These are phyloP conservation scores for Zoysia pacifica DNA, from an alignment of 176 grass and related monocot genomes.

Conservation along the genomic window DNA sequence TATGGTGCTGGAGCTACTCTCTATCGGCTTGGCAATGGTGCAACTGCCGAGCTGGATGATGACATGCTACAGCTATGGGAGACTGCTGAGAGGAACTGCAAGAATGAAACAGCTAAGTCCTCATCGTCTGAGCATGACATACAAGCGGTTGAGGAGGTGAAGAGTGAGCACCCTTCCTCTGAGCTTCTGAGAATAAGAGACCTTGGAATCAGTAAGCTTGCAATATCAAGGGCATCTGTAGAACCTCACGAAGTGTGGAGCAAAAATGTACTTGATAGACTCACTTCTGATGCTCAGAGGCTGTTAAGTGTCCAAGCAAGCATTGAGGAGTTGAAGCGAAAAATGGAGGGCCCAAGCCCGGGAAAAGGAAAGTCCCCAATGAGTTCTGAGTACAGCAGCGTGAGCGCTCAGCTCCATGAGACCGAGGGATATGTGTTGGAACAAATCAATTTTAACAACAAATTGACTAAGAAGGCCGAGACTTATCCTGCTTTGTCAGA, in stretches of 20 bases:
- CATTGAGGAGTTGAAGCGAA: slow-evolving; percentile 75
- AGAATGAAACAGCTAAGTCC: slow-evolving; percentile 52
- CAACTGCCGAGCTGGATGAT: slow-evolving; percentile 64
- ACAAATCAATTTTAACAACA: slow-evolving; percentile 68
- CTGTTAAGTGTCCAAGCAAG: slow-evolving; percentile 55
- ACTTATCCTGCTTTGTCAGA: slow-evolving; percentile 55
- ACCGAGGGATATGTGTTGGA: slow-evolving; percentile 65
- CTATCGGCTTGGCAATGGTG: slow-evolving; percentile 43
- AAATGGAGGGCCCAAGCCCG: slow-evolving; percentile 52
- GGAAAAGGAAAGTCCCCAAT: slow-evolving; percentile 58
- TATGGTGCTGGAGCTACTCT: slow-evolving; percentile 43
- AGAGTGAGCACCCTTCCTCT: slow-evolving; percentile 64
- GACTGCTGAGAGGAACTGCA: slow-evolving; percentile 72
- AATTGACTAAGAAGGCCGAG: slow-evolving; percentile 61
- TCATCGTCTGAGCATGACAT: slow-evolving; percentile 68
- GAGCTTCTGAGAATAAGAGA: slow-evolving; percentile 60
- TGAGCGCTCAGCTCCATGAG: slow-evolving; percentile 61
- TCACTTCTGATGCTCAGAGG: slow-evolving; percentile 70
- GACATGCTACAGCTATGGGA: slow-evolving; percentile 95
- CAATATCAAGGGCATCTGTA: slow-evolving; percentile 22
- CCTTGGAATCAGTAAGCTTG: slow-evolving; percentile 52
- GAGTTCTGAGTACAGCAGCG: slow-evolving; percentile 58
- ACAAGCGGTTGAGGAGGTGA: slow-evolving; percentile 61
- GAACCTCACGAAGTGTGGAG: slow-evolving; percentile 53
- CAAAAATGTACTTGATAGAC: slow-evolving; percentile 60